Percentiles rank a stretch among this genome's conserved stretches.
Evolutionary conservation across 306 rosid species (phyloP).

Genomic region (Betula pendula): DNA sequence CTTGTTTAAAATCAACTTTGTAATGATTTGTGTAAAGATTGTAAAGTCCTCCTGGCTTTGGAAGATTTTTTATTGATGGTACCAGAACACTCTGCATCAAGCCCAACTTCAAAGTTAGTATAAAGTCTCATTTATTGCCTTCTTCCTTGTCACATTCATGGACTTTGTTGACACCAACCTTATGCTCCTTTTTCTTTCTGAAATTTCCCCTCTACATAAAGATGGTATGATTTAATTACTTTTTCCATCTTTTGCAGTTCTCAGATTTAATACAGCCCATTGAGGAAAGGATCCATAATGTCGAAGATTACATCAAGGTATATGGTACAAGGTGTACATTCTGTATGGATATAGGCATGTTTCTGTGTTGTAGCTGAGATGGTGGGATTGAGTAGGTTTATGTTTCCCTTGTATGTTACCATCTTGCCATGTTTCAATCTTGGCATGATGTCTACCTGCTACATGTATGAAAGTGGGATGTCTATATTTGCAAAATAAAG

Average conservation of each 20-base stretch:
- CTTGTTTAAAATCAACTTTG: neutral
- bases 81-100: neutral
- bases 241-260: conserved; percentile 50
- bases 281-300: conserved; percentile 65
- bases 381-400: neutral
- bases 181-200: neutral
- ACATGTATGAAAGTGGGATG: conserved; percentile 13
- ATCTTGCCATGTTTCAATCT: neutral
- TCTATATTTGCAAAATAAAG: conserved; percentile 5
- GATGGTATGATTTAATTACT: neutral
- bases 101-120: neutral
- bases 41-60: neutral
- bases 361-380: neutral
- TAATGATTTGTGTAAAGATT: neutral
- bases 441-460: conserved; percentile 19
- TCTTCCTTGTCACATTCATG: neutral
- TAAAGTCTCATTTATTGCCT: neutral
- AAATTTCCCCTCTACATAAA: neutral
- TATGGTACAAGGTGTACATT: neutral
- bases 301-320: conserved; percentile 81
- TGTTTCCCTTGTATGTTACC: neutral
- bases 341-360: neutral
- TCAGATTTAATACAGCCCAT: conserved; percentile 77
- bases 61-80: neutral
- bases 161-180: neutral